Evolutionary conservation across 148 eudicot species (phyloP).

Genomic region (Simmondsia chinensis): DNA sequence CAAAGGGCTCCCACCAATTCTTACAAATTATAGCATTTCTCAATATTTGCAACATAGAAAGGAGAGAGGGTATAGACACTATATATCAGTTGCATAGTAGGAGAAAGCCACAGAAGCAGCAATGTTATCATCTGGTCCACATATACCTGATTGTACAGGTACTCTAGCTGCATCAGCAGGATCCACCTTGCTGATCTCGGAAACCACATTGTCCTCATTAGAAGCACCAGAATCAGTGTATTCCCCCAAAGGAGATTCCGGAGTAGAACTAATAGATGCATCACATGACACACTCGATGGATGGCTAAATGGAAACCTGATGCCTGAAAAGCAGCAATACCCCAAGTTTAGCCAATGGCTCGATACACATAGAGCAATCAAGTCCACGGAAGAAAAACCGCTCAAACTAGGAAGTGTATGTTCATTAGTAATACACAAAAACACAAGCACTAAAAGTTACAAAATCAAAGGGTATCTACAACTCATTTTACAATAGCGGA

Average conservation of each 20-base stretch:
- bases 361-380: constrained; percentile 1
- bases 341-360: neutral
- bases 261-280: constrained; percentile 14
- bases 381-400: too few relatives aligned
- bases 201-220: constrained; percentile 9
- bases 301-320: constrained; percentile 28
- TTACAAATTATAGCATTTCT: too few relatives aligned
- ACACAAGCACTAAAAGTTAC: too few relatives aligned
- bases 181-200: constrained; percentile 23
- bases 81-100: neutral
- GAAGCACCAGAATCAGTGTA: constrained; percentile 19
- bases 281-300: constrained; percentile 25
- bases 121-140: neutral
- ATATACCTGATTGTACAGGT: constrained; percentile 30
- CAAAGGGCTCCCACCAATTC: too few relatives aligned
- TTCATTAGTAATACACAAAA: too few relatives aligned
- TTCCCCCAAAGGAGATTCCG: constrained; percentile 14
- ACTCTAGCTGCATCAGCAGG: constrained; percentile 18
- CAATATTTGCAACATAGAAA: neutral
- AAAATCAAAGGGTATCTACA: too few relatives aligned
- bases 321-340: constrained; percentile 32
- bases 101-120: neutral
- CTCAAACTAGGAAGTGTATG: too few relatives aligned
- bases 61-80: too few relatives aligned
- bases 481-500: too few relatives aligned